These are phyloP conservation scores for Podaxis carcinomalis DNA, from an alignment of 768 basidiomycete species.

Conservation along the genomic window DNA sequence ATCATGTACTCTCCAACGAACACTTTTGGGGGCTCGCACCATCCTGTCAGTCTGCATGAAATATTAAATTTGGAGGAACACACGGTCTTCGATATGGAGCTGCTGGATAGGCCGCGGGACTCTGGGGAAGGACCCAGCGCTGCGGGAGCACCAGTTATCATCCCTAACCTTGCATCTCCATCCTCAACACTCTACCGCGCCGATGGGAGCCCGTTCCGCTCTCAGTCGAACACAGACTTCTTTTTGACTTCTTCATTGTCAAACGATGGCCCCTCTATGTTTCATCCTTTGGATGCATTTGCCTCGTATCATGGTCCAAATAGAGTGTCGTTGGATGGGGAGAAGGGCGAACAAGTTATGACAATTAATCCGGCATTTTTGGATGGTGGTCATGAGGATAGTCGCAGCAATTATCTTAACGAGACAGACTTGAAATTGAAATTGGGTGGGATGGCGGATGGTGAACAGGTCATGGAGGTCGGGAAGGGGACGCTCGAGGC, in stretches of 20 bases:
- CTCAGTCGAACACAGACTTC: not conserved
- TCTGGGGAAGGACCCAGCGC: not conserved
- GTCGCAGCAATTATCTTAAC: not conserved
- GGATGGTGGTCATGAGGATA: not conserved
- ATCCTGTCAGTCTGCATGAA: not conserved
- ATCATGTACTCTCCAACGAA: not conserved
- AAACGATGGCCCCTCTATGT: not conserved
- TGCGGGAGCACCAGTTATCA: not conserved
- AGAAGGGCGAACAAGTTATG: not conserved
- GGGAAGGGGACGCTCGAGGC: not conserved
- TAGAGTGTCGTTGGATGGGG: not conserved
- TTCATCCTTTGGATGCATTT: not conserved
- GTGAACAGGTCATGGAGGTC: not conserved
- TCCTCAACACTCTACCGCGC: not conserved
- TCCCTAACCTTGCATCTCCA: not conserved
- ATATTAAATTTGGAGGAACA: not conserved
- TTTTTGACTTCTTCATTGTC: not conserved
- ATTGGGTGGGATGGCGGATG: not conserved
- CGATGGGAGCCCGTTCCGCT: not conserved
- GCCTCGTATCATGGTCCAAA: not conserved
- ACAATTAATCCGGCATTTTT: slow-evolving; percentile 6
- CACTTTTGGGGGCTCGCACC: not conserved
- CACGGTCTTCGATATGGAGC: not conserved
- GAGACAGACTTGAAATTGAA: not conserved
- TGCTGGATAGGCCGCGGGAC: not conserved